These are phyloP conservation scores for Phytophthora podocarpi DNA, from an alignment of 352 stramenopile species.

Conservation along the genomic window DNA sequence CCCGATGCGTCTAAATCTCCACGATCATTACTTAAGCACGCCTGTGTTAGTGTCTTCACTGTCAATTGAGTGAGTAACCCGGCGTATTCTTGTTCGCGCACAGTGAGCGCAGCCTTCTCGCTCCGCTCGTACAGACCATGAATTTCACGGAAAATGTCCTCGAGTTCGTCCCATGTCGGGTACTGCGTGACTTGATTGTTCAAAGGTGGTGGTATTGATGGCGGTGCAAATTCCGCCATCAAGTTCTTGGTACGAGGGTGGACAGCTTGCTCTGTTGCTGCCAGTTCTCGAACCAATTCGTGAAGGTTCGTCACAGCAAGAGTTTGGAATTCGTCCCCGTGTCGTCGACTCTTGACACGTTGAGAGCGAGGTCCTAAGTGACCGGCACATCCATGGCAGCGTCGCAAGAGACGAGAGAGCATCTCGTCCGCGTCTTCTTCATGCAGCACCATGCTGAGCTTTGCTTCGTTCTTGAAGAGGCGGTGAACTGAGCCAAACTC, in stretches of 20 bases:
- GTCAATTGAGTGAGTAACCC: constrained; percentile 25
- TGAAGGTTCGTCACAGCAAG: constrained; percentile 37
- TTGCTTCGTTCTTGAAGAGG: constrained; percentile 23
- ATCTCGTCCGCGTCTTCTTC: constrained; percentile 32
- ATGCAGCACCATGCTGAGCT: constrained; percentile 15
- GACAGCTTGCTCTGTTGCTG: constrained; percentile 27
- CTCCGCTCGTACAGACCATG: constrained; percentile 32
- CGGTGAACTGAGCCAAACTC: not conserved
- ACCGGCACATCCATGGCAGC: constrained; percentile 14
- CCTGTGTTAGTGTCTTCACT: constrained; percentile 25
- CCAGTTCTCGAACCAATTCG: constrained; percentile 26
- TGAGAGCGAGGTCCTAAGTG: not conserved
- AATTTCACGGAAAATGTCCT: constrained; percentile 43
- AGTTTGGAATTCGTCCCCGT: constrained; percentile 14
- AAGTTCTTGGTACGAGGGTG: constrained; percentile 2
- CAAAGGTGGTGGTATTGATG: not conserved
- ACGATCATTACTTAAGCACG: constrained; percentile 12
- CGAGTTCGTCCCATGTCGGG: constrained; percentile 35
- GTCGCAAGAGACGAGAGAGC: constrained; percentile 35
- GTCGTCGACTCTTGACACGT: constrained; percentile 5
- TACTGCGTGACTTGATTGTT: constrained; percentile 7
- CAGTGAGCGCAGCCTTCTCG: constrained; percentile 12
- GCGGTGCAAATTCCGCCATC: not conserved
- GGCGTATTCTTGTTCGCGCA: constrained; percentile 31
- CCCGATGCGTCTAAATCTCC: constrained; percentile 21